phyloP scores from a whole-genome alignment of 2,329 filamentous ascomycete species.

The Venturia pyrina region DNA sequence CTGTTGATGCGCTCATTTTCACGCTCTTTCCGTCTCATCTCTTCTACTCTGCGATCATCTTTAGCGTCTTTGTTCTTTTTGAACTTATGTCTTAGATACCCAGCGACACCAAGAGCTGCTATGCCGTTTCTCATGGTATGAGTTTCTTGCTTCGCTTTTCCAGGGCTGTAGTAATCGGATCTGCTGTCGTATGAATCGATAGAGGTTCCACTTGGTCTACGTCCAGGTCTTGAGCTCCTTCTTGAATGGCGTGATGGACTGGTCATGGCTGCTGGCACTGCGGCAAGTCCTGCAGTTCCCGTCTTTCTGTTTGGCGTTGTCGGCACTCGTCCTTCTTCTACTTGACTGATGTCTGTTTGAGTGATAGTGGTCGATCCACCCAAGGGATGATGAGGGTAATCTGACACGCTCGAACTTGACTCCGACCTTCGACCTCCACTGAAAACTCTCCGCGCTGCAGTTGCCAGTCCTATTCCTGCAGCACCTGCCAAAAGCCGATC shows the following conservation, averaged over 20 bases:
- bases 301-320: slow-evolving; percentile 29
- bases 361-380: slow-evolving; percentile 37
- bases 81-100: slow-evolving; percentile 33
- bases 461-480: slow-evolving; percentile 32
- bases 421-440: slow-evolving; percentile 37
- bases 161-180: slow-evolving; percentile 15
- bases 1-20: slow-evolving; percentile 46
- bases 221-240: slow-evolving; percentile 7
- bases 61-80: slow-evolving; percentile 45
- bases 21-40: slow-evolving; percentile 38
- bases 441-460: slow-evolving; percentile 46
- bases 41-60: slow-evolving; percentile 51
- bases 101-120: slow-evolving; percentile 33
- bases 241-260: slow-evolving; percentile 13
- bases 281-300: slow-evolving; percentile 3
- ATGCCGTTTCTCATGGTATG: slow-evolving; percentile 33
- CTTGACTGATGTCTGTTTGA: slow-evolving; percentile 36
- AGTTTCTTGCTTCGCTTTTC: slow-evolving; percentile 17
- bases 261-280: slow-evolving; percentile 12
- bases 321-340: slow-evolving; percentile 45
- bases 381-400: slow-evolving; percentile 39
- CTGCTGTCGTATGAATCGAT: slow-evolving; percentile 30
- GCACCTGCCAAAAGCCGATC: slow-evolving; percentile 36
- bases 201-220: slow-evolving; percentile 27
- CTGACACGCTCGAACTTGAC: slow-evolving; percentile 39